Base-by-base conservation (phyloP, 257 asterid genomes). In the Rubia yunnanensis region DNA sequence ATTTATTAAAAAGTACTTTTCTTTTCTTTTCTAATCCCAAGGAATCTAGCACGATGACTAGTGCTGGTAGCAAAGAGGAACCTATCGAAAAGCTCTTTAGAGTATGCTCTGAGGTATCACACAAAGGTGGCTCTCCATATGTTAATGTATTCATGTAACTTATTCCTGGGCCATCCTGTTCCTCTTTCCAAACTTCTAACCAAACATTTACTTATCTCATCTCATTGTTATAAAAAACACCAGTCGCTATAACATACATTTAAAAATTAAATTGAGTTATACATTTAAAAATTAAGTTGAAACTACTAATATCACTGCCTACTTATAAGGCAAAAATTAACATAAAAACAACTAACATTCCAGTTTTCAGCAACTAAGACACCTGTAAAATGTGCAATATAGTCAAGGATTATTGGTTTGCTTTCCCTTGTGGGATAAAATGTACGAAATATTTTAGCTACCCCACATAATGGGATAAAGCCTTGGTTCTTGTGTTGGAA, bases 361-460 rank as follows among this genome's bases (percentile, higher is more conserved):
- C 20, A 26, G 60, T 66, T 35, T 53, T 49, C 55, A 66, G 64
- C 34, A 32, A 66, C 13, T 20, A 22, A 13, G 34, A n/a, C 53
- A 5, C 17, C 18, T 34, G 34, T 6, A 34, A 23, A 22, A 67
- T 35, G 20, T 26, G 13, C 1, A 56, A 56, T 38, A 56, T 41
- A 13, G 11, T 24, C 39, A 17, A 38, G 39, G 44, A 3, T 10
- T 32, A 20, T 18, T 24, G 6, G 2, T 7, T 5, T 22, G 14
- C 13, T 32, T 20, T 56, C 34, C 46, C 35, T 27, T 56, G 20
- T 36, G 48, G 48, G 48, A 39, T 11, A 11, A 11, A 39, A 39
- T 39, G 44, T 38, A 9, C 10, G 14, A 0, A 11, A 38, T 38
- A 39, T 5, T 39, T 39, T 10, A 11, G 48, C 4, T 15, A 39